phyloP scores from a whole-genome alignment of 257 asterid genomes.

The Salvia hispanica region DNA sequence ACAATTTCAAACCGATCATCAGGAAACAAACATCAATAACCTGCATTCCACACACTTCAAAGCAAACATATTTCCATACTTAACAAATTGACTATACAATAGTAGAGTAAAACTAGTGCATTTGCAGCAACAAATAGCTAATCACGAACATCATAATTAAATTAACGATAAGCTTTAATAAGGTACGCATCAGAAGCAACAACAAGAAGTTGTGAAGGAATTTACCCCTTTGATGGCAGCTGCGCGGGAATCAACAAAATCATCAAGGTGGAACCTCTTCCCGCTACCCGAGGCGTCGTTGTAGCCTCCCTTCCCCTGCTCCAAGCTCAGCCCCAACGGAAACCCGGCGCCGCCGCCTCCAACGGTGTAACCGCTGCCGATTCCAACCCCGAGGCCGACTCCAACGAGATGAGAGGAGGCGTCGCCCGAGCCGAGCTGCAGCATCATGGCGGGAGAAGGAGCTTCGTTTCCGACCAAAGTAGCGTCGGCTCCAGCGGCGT shows the following conservation, averaged over 20 bases:
- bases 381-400: constrained; percentile 51
- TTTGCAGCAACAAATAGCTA: neutral
- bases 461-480: constrained; percentile 55
- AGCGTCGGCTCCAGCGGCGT: constrained; percentile 46
- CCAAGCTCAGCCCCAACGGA: constrained; percentile 88
- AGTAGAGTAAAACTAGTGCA: constrained; percentile 1
- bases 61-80: neutral
- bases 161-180: neutral
- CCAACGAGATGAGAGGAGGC: constrained; percentile 59
- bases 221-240: constrained; percentile 62
- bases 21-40: neutral
- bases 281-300: constrained; percentile 65
- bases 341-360: constrained; percentile 51
- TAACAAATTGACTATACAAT: neutral
- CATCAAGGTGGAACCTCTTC: constrained; percentile 66
- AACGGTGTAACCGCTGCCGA: constrained; percentile 41
- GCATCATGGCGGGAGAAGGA: constrained; percentile 54
- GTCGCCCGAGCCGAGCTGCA: constrained; percentile 61
- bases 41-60: neutral
- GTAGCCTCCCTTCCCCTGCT: constrained; percentile 72
- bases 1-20: neutral
- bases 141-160: neutral
- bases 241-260: constrained; percentile 60
- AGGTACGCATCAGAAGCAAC: neutral
- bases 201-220: neutral